Evolutionary conservation across 2,329 filamentous ascomycete genomes (phyloP), one percentile per base, ranked within the genome.

Genomic region (Fusarium tanahbumbuense): DNA sequence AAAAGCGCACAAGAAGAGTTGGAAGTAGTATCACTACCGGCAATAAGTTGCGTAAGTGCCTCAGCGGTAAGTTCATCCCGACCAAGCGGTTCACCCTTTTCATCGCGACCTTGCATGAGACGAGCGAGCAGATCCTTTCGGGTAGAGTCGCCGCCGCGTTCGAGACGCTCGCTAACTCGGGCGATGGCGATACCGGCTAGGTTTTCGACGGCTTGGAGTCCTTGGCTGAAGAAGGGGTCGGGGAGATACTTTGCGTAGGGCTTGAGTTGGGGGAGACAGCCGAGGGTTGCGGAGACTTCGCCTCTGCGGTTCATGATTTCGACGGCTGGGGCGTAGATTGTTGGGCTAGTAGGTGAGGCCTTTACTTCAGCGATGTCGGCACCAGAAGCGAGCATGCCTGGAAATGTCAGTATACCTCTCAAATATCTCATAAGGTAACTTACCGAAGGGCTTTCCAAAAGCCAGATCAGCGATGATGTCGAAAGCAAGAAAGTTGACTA

Each of bases 181-280:
- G 94, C 93, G 61, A 95, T 91, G 40, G 94, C 94, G 70, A 97
- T 97, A 49, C 94, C 94, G 2, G 93, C 93, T 7, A 98, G 87
- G 75, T 93, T 90, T 76, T 94, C 82, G 1, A 97, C 91, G 1
- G 93, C 93, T 44, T 87, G 81, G 23, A 95, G 81, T 20, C 93
- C 93, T 71, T 92, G 83, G 74, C 82, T 87, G 84, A 96, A 97
- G 84, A 97, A 97, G 2, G 90, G 87, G 74, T 97, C 93, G 0
- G 93, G 93, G 11, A 97, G 82, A 78, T 91, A 94, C 73, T 88
- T 89, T 28, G 93, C 94, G 71, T 89, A 97, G 1, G 93, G 92
- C 79, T 92, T 95, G 42, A 97, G 83, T 65, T 83, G 80, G 0
- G 94, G 93, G 60, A 91, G 83, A 74, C 89, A 92, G 6, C 94